Base-by-base conservation (phyloP, 2,329 filamentous ascomycete species). In the Scorias spongiosa region DNA sequence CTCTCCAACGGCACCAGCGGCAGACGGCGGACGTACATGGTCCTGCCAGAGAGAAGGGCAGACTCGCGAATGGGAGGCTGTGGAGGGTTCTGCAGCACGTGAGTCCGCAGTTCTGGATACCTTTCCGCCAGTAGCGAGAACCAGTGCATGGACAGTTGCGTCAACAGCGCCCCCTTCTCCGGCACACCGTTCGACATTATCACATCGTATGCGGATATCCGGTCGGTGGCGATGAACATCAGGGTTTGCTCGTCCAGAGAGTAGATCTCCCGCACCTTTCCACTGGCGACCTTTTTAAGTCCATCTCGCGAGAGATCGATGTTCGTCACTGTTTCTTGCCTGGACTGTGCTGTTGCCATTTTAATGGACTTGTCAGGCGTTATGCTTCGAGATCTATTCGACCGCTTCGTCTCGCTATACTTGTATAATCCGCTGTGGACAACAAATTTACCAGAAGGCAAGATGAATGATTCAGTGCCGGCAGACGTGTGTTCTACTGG, bases 171-270 rank as follows among this genome's bases (percentile, higher is more conserved):
- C 49, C 81, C 81, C 63, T 84, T 84, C 45, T 71, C 66, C 2
- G 79, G 78, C 42, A 85, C 72, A 9, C 78, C 80, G 65, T 91
- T 95, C 55, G 75, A 68, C 72, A 93, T 79, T 54, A 93, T 78
- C 54, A 93, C 86, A 72, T 96, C 89, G 70, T 89, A 96, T 44
- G 91, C 91, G 18, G 86, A 94, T 62, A 95, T 91, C 52, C 91
- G 81, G 67, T 95, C 88, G 11, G 84, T 83, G 18, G 84, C 81
- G 44, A 88, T 78, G 59, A 94, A 89, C 45, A 93, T 79, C 4
- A 93, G 75, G 2, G 76, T 81, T 45, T 74, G 66, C 36, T 76
- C 67, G 59, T 84, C 76, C 43, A 93, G 67, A 48, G 75, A 71
- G 63, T 85, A 93, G 32, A 93, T 73, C 57, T 93, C 84, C 56